Conservation (phyloP, 805 yeast genomes). For the Saturnispora hagleri region DNA sequence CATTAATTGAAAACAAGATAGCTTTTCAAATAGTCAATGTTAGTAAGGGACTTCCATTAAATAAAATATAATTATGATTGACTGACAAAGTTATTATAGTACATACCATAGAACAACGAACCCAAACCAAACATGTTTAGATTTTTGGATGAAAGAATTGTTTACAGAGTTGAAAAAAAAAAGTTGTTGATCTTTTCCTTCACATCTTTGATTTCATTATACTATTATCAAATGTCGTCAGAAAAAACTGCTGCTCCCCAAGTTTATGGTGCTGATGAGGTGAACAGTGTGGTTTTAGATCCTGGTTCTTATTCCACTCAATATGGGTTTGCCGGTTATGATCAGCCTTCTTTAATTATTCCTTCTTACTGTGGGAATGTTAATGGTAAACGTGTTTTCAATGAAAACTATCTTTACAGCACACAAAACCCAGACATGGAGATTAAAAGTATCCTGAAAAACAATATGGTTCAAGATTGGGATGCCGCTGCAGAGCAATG, state of each 20-base stretch:
- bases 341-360: slow-evolving; percentile 64
- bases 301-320: slow-evolving; percentile 82
- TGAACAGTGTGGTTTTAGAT: slow-evolving; percentile 83
- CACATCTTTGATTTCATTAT: neutral
- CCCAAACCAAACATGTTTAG: slow-evolving; percentile 8
- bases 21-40: slow-evolving; percentile 18
- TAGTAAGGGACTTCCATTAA: neutral
- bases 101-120: slow-evolving; percentile 3
- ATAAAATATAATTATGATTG: neutral
- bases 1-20: slow-evolving; percentile 42
- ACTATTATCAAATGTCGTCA: slow-evolving; percentile 7
- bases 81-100: neutral
- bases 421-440: slow-evolving; percentile 43
- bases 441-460: slow-evolving; percentile 48
- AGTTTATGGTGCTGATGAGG: slow-evolving; percentile 66
- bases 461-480: slow-evolving; percentile 71
- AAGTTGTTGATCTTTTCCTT: neutral
- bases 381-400: slow-evolving; percentile 15
- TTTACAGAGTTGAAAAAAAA: neutral
- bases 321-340: slow-evolving; percentile 90
- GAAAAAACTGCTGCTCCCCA: slow-evolving; percentile 34
- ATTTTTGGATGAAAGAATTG: neutral
- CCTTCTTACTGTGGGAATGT: slow-evolving; percentile 58
- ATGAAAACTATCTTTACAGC: slow-evolving; percentile 26
- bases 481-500: slow-evolving; percentile 75